phyloP scores from a whole-genome alignment of 768 basidiomycete species.

The Mycena pura region DNA sequence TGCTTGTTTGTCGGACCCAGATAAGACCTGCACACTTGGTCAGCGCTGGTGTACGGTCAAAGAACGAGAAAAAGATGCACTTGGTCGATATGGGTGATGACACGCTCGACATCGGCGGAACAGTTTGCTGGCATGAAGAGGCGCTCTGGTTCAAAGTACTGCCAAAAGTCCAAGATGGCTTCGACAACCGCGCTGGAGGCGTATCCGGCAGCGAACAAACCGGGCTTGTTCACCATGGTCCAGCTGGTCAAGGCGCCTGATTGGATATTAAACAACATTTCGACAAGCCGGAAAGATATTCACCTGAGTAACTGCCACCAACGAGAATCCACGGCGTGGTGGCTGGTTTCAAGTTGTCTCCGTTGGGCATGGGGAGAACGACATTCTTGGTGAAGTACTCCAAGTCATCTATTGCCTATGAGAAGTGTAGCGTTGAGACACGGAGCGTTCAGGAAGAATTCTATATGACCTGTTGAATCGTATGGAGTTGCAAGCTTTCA shows the following conservation, averaged over 20 bases:
- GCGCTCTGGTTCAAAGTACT: constrained; percentile 76
- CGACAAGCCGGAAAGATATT: background rate
- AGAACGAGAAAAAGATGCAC: constrained; percentile 33
- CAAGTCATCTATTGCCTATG: constrained; percentile 67
- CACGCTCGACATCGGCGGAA: constrained; percentile 72
- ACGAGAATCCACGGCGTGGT: constrained; percentile 57
- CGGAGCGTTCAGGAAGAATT: too few relatives aligned
- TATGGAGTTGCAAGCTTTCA: constrained; percentile 63
- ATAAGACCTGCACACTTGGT: constrained; percentile 42
- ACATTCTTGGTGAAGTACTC: constrained; percentile 74
- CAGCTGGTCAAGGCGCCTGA: constrained; percentile 56
- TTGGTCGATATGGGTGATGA: constrained; percentile 65
- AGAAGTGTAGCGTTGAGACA: too few relatives aligned
- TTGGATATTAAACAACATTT: background rate
- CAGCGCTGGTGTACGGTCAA: background rate
- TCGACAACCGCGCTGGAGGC: constrained; percentile 72
- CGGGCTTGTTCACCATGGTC: constrained; percentile 73
- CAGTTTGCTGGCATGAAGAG: constrained; percentile 75
- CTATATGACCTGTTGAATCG: constrained; percentile 60
- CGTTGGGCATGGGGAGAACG: constrained; percentile 69
- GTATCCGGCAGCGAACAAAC: constrained; percentile 70
- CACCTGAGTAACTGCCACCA: constrained; percentile 57
- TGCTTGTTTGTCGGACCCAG: constrained; percentile 47
- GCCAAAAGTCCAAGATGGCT: constrained; percentile 71
- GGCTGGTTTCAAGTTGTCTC: constrained; percentile 64